These are phyloP conservation scores for Alternaria viburni DNA, from an alignment of 2,329 filamentous ascomycete species.

Conservation along the genomic window DNA sequence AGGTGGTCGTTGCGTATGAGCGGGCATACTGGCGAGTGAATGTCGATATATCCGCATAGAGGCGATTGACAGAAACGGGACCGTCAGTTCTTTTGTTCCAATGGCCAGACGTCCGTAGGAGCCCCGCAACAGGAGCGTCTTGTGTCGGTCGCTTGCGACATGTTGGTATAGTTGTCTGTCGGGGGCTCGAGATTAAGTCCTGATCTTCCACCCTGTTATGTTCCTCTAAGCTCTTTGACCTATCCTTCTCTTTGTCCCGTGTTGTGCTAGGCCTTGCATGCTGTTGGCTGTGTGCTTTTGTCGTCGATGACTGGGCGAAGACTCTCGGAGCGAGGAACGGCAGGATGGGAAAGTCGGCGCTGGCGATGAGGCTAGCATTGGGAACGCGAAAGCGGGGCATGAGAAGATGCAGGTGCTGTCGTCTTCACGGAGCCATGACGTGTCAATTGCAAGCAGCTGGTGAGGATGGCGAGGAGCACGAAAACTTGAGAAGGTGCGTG, in stretches of 20 bases:
- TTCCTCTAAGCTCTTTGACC: neutral
- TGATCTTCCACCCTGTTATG: neutral
- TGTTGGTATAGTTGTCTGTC: neutral
- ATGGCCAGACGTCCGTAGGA: conserved; percentile 1
- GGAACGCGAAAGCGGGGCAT: conserved; percentile 44
- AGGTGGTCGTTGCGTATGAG: conserved; percentile 9
- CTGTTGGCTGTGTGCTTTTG: conserved; percentile 15
- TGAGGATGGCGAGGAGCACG: conserved; percentile 1
- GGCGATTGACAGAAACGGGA: conserved; percentile 8
- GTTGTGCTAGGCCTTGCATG: conserved; percentile 7
- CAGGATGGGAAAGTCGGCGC: conserved; percentile 40
- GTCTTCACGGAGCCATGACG: conserved; percentile 43
- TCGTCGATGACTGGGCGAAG: conserved; percentile 32
- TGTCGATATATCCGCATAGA: conserved; percentile 35
- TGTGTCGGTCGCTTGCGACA: neutral
- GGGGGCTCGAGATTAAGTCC: neutral
- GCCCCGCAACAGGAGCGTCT: neutral
- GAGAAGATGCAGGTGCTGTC: conserved; percentile 17
- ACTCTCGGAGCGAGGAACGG: conserved; percentile 50
- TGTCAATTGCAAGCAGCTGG: conserved; percentile 13
- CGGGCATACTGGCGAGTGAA: conserved; percentile 22
- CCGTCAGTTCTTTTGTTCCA: neutral
- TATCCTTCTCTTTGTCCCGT: conserved; percentile 23
- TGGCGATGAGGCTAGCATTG: conserved; percentile 41
- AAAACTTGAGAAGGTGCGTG: conserved; percentile 28